A percentile compares a stretch with the other conserved stretches of the same genome.
phyloP scores from a whole-genome alignment of 75 land plant genomes.

The Pinus albicaulis region DNA sequence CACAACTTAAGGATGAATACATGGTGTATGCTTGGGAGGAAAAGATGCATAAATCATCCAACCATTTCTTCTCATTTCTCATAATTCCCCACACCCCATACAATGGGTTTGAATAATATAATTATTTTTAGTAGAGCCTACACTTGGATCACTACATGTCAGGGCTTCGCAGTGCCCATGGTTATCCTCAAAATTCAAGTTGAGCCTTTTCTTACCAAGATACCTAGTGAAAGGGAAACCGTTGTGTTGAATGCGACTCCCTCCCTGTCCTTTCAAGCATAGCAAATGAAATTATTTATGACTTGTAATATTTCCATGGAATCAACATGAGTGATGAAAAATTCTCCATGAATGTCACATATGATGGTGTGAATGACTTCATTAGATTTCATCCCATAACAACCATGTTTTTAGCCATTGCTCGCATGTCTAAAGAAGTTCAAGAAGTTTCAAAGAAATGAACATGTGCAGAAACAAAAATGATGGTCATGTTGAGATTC shows the following conservation, averaged over 20 bases:
- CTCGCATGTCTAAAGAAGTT: too few relatives aligned
- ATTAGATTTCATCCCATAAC: too few relatives aligned
- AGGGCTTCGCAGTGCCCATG: constrained; percentile 57
- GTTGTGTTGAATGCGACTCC: constrained; percentile 51
- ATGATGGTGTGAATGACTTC: too few relatives aligned
- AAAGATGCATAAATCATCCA: constrained; percentile 52
- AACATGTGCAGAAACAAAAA: too few relatives aligned
- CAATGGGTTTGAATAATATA: constrained; percentile 27
- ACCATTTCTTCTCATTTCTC: constrained; percentile 41
- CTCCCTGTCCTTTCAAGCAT: constrained; percentile 44
- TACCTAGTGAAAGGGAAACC: constrained; percentile 59
- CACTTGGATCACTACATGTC: constrained; percentile 68
- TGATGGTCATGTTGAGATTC: too few relatives aligned
- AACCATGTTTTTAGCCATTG: too few relatives aligned
- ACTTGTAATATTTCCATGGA: constrained; percentile 84
- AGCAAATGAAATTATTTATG: constrained; percentile 61
- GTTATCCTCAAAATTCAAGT: constrained; percentile 67
- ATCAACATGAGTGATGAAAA: constrained; percentile 75
- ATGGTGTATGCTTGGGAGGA: constrained; percentile 72
- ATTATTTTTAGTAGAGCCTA: constrained; percentile 60
- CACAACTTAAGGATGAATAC: constrained; percentile 60
- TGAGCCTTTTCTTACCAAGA: constrained; percentile 77
- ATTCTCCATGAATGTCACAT: too few relatives aligned
- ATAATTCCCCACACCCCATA: constrained; percentile 43
- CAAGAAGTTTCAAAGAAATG: too few relatives aligned